phyloP scores from a whole-genome alignment of 805 yeast genomes.

The Blastobotrys attinorum region DNA sequence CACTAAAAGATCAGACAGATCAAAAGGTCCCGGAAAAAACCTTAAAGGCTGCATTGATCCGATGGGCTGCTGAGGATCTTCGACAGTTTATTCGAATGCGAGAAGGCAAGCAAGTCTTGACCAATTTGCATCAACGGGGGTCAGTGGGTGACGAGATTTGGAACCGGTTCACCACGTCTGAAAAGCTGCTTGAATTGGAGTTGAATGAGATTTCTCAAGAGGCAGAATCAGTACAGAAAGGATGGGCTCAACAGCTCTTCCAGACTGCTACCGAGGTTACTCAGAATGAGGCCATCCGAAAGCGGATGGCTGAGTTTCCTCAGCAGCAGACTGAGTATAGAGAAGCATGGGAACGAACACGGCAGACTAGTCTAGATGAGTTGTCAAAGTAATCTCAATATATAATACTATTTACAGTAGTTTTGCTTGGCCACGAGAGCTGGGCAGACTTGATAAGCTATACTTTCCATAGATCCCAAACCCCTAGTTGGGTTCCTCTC shows the following conservation, averaged over 20 bases:
- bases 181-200: conserved; percentile 74
- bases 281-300: conserved; percentile 82
- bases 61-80: conserved; percentile 80
- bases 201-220: conserved; percentile 66
- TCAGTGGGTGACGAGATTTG: conserved; percentile 84
- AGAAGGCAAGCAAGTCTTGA: conserved; percentile 66
- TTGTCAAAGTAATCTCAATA: conserved; percentile 3
- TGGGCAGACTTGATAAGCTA: too few species aligned
- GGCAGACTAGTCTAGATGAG: conserved; percentile 11
- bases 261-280: conserved; percentile 82
- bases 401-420: conserved; percentile 1
- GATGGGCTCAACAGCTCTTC: conserved; percentile 73
- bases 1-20: conserved; percentile 39
- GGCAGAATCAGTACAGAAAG: conserved; percentile 63
- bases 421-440: too few species aligned
- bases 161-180: conserved; percentile 71
- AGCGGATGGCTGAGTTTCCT: conserved; percentile 44
- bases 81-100: conserved; percentile 75
- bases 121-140: conserved; percentile 73
- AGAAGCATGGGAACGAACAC: conserved; percentile 13
- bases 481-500: too few species aligned
- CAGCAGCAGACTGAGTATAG: conserved; percentile 18
- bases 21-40: conserved; percentile 71
- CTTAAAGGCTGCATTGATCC: conserved; percentile 56
- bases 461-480: too few species aligned